Evolutionary conservation across 2,329 filamentous ascomycete species (phyloP), one percentile per base, ranked within the genome.

Genomic region (Dryadomyces sulphureus): DNA sequence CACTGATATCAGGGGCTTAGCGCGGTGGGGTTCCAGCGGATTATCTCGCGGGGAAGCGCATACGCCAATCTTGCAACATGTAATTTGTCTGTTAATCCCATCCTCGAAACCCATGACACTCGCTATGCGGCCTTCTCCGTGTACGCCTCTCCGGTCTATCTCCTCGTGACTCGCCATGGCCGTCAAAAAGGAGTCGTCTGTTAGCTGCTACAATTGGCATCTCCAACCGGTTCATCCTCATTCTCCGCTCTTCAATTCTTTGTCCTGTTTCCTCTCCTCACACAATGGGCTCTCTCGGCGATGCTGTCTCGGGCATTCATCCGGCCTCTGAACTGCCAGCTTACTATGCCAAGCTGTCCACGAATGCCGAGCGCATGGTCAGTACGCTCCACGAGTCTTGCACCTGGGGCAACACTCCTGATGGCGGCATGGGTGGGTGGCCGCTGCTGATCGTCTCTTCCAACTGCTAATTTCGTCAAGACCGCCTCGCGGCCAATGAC

Each of bases 401-500:
- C 41, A 27, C 42, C 35, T 52, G 50, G 50, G 50, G 50, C 5
- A 46, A 41, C 38, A 52, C 50, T 4, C 38, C 47, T 1, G 50
- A 52, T n/a, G 50, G 50, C 11, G 50, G 50, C 36, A 52, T 52
- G 50, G 45, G 49, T 48, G 12, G 8, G 27, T 19, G 12, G 30
- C 35, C 19, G n/a, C 17, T 32, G 16, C 8, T 22, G 19, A 12
- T 34, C 22, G 3, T 19, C 16, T 19, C 30, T 3, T 4, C 24
- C 22, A 7, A n/a, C 24, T 30, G 24, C 34, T 36, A 20, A 20
- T 19, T 14, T 9, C 11, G 7, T 14, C 9, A 19, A 48, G 45
- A 47, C 25, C 78, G 85, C 2, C 72, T 90, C 1, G 68, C 83
- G 3, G 68, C 89, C n/a, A 79, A 79, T 3, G 77, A 88, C 54